Conservation (phyloP, 2,329 filamentous ascomycete species). For the Metarhizium guizhouense region DNA sequence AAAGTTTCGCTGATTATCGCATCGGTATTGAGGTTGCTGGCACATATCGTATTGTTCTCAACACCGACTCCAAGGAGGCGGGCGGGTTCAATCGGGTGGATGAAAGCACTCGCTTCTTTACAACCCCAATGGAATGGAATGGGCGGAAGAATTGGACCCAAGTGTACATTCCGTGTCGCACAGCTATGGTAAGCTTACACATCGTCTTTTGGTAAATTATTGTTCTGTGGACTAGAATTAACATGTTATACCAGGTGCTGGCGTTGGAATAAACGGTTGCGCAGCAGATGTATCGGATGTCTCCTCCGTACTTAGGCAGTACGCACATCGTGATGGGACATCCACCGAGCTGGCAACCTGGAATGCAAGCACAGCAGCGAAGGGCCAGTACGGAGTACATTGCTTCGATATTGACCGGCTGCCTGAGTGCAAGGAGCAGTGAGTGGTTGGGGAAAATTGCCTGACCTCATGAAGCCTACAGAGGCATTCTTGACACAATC, state of each 20-base stretch:
- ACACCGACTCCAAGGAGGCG: constrained; percentile 67
- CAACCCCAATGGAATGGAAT: constrained; percentile 86
- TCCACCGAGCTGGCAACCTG: no score
- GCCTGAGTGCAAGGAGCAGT: no score
- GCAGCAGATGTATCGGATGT: not conserved
- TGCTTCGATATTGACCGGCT: no score
- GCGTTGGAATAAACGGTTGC: constrained; percentile 28
- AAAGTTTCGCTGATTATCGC: constrained; percentile 86
- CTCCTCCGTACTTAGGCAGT: no score
- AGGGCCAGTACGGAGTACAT: not conserved
- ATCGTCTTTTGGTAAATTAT: not conserved
- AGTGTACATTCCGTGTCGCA: constrained; percentile 78
- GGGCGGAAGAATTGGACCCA: constrained; percentile 82
- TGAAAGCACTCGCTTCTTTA: constrained; percentile 81
- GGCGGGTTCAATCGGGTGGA: constrained; percentile 75
- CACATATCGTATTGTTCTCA: constrained; percentile 79
- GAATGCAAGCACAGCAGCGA: not conserved
- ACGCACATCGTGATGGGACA: not conserved
- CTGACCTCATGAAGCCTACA: no score
- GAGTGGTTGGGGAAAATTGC: no score
- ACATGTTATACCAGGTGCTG: constrained; percentile 29
- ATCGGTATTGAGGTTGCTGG: constrained; percentile 79
- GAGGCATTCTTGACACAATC: no score
- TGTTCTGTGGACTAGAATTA: not conserved
- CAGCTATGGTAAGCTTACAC: constrained; percentile 61